A percentile compares a stretch with the other conserved stretches of the same genome.
Conservation (phyloP, 495 filamentous ascomycete genomes). For the Aspergillus kassunensis region DNA sequence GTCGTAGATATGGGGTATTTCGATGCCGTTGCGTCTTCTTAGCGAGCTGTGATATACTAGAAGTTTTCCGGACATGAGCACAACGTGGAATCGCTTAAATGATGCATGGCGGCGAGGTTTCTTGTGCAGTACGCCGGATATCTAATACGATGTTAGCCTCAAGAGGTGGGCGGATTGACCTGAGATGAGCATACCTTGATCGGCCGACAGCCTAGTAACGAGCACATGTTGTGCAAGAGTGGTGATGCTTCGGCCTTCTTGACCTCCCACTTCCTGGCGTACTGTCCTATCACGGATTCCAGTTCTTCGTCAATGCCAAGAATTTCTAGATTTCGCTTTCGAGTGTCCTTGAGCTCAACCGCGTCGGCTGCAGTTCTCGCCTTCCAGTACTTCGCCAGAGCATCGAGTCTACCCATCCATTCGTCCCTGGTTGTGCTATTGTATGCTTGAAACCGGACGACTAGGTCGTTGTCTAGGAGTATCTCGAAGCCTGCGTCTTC, state of each 20-base stretch:
- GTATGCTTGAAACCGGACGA: slow-evolving; percentile 65
- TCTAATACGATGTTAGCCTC: slow-evolving; percentile 28
- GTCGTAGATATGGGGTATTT: slow-evolving; percentile 60
- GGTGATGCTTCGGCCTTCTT: slow-evolving; percentile 60
- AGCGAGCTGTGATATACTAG: slow-evolving; percentile 61
- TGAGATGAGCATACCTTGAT: slow-evolving; percentile 46
- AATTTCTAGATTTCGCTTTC: slow-evolving; percentile 56
- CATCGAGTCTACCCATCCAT: slow-evolving; percentile 60
- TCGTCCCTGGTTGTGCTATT: slow-evolving; percentile 54
- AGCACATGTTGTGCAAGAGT: slow-evolving; percentile 66
- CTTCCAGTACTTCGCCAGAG: slow-evolving; percentile 64
- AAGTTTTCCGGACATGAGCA: slow-evolving; percentile 61
- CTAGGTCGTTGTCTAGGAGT: slow-evolving; percentile 56
- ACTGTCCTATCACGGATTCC: slow-evolving; percentile 66
- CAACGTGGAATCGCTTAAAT: slow-evolving; percentile 58
- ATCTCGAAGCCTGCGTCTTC: slow-evolving; percentile 63
- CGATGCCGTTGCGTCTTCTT: slow-evolving; percentile 52
- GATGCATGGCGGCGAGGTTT: slow-evolving; percentile 63
- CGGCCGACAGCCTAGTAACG: slow-evolving; percentile 59
- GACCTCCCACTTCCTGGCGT: slow-evolving; percentile 71
- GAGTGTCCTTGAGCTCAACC: slow-evolving; percentile 50
- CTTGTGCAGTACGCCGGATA: slow-evolving; percentile 62
- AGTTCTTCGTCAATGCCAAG: slow-evolving; percentile 67
- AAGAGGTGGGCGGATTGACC: not conserved
- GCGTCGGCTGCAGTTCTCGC: slow-evolving; percentile 54